phyloP scores from a whole-genome alignment of 1,284 basidiomycete genomes.

The Melampsora americana region DNA sequence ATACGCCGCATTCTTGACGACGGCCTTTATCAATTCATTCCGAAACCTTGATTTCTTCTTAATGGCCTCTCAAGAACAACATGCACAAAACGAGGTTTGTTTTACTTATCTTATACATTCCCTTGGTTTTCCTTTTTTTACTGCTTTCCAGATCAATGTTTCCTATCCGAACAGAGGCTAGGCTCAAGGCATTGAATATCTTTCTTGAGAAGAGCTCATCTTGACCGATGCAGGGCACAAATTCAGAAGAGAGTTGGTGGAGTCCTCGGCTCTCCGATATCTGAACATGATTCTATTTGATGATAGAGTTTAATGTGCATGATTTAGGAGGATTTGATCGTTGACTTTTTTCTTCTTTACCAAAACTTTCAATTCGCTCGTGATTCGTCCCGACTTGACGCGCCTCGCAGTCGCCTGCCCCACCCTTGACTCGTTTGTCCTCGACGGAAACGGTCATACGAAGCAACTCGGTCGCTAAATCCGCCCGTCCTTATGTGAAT shows the following conservation, averaged over 20 bases:
- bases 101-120: background rate
- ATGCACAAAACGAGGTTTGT: background rate
- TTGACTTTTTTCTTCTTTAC: background rate
- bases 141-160: no score
- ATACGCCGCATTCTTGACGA: background rate
- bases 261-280: background rate
- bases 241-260: background rate
- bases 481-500: background rate
- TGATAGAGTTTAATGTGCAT: no score
- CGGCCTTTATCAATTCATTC: background rate
- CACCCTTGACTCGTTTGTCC: slow-evolving; percentile 1
- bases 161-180: no score
- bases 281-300: background rate
- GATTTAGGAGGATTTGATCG: no score
- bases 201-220: no score
- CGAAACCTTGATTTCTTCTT: background rate
- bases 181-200: no score
- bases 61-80: background rate
- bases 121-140: background rate
- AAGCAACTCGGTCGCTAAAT: background rate
- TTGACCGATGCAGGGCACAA: background rate
- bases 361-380: background rate
- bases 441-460: background rate
- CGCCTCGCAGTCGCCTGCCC: background rate
- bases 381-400: background rate